A percentile compares a stretch with the other conserved stretches of the same genome.
Conservation (phyloP, 768 basidiomycete species). For the Russula foetens region DNA sequence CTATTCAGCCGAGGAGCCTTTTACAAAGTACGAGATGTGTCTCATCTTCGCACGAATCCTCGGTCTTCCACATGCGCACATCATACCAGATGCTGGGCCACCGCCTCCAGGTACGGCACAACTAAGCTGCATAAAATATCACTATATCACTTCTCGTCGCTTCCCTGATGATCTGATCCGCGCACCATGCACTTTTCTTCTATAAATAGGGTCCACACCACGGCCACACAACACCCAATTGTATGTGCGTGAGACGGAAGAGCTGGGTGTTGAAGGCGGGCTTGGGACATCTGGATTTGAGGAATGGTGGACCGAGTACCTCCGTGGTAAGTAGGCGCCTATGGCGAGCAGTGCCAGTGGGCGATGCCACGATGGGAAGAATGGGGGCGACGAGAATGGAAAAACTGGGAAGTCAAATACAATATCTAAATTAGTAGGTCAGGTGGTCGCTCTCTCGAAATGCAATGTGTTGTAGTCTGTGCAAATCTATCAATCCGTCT, state of each 20-base stretch:
- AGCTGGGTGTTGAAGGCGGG: constrained; percentile 42
- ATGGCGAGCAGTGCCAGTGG: no score
- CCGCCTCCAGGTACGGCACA: constrained; percentile 29
- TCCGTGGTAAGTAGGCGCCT: neutral
- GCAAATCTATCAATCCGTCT: no score
- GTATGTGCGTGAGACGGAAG: constrained; percentile 67
- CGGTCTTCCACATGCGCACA: constrained; percentile 61
- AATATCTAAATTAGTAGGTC: neutral
- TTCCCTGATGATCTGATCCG: neutral
- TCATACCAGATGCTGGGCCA: constrained; percentile 61
- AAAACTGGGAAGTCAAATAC: neutral
- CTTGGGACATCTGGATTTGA: constrained; percentile 64
- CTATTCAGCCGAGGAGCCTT: constrained; percentile 73
- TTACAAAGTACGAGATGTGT: constrained; percentile 93
- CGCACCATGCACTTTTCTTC: neutral
- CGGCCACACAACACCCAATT: constrained; percentile 79
- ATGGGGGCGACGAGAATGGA: no score
- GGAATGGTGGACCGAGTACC: constrained; percentile 69
- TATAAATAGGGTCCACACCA: constrained; percentile 46
- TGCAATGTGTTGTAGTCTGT: neutral
- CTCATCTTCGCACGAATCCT: constrained; percentile 68
- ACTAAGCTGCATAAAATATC: neutral
- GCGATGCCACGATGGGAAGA: no score
- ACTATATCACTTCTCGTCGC: no score
- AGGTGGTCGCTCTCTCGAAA: neutral